Base-by-base conservation (phyloP, 768 basidiomycete species). In the Myochromella boudieri region DNA sequence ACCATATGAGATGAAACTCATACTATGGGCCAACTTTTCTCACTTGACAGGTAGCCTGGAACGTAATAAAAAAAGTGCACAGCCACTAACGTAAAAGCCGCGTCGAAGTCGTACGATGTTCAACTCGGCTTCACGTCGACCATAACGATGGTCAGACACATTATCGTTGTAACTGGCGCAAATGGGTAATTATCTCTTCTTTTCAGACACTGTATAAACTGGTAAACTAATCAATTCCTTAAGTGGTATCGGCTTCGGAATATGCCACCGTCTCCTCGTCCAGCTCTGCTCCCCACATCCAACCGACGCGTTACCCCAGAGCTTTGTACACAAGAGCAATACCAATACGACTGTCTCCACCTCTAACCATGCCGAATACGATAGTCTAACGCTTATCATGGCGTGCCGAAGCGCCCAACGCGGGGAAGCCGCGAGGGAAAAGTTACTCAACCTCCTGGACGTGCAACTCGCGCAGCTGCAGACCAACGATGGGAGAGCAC, bases 221-320 rank as follows among this genome's bases (percentile, higher is more conserved):
- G 33, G 5, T 14, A 7, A 34, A n/a, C n/a, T 34, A n/a, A 34
- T n/a, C n/a, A 8, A 5, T 6, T 14, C 24, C 46, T 47, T 2
- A 60, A 93, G 91, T 29, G 91, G 91, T 46, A 75, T 94, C 14
- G 91, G 91, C 12, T 87, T 85, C 61, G 89, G 87, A 10, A 85
- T 88, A 34, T 91, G 89, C 67, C 80, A 85, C 51, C 84, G 91
- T 37, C 75, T 94, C 6, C 72, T 94, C 36, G 65, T 72, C 54
- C 84, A 91, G 56, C 69, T 92, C 14, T 78, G 78, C n/a, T 68
- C 71, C 32, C 58, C 61, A 11, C 60, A 59, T 46, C 78, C 80
- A 4, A 65, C 74, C 10, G 84, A 88, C 54, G 74, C 77, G 1
- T 59, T 63, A 17, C 79, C 80, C 1, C 70, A 75, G 49, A 64